Evolutionary conservation across 352 stramenopile species (phyloP).

Genomic region (Pythium angustatum): DNA sequence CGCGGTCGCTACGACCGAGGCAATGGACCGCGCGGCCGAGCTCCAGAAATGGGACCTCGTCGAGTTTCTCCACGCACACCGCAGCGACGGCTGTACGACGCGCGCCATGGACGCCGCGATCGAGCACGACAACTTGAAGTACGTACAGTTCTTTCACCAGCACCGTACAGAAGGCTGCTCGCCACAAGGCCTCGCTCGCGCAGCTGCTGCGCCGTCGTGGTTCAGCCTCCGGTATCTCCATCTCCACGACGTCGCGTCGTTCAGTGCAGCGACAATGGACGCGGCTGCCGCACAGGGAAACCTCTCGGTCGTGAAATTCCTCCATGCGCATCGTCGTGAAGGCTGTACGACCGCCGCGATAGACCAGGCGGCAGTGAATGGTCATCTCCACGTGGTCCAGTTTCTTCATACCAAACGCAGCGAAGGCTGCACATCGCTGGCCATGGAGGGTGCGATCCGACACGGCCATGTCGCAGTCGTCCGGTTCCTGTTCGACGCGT

Average conservation of each 20-base stretch:
- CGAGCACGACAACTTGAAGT: background rate
- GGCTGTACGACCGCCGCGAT: constrained; percentile 1
- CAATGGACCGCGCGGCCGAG: background rate
- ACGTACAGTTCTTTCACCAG: background rate
- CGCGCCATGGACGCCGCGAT: background rate
- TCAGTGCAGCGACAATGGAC: background rate
- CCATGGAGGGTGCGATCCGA: background rate
- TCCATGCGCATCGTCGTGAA: background rate
- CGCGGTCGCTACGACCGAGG: background rate
- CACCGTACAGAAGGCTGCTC: background rate
- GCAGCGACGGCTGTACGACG: background rate
- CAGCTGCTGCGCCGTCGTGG: background rate
- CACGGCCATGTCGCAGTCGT: background rate
- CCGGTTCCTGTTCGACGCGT: background rate
- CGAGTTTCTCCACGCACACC: background rate
- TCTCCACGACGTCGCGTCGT: background rate
- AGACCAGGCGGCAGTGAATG: background rate
- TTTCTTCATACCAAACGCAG: background rate
- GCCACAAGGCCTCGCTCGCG: background rate
- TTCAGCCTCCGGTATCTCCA: background rate
- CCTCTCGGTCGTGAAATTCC: background rate
- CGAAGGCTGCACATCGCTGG: background rate
- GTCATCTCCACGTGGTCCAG: background rate
- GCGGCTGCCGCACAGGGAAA: background rate
- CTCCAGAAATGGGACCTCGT: background rate